Conservation (phyloP, 495 filamentous ascomycete genomes). For the Penicillium waksmanii region DNA sequence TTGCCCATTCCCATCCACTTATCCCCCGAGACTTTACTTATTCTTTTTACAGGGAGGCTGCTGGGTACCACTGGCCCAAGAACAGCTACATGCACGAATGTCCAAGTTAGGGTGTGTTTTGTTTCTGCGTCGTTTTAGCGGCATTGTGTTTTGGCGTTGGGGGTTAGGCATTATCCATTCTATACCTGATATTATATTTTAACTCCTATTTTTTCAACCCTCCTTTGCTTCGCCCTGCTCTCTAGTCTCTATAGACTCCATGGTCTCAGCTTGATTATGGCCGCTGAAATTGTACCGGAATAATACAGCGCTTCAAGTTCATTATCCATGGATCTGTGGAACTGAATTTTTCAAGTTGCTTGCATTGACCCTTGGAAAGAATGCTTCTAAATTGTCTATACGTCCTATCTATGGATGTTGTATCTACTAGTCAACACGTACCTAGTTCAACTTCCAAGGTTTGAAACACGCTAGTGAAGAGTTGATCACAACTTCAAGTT, state of each 20-base stretch:
- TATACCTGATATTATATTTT: conserved; percentile 21
- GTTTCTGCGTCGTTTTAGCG: conserved; percentile 37
- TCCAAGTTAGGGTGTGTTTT: conserved; percentile 16
- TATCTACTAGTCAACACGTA: too few relatives aligned
- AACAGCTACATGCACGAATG: conserved; percentile 54
- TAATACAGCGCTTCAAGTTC: not conserved
- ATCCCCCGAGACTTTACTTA: conserved; percentile 3
- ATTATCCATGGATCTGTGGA: not conserved
- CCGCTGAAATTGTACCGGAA: not conserved
- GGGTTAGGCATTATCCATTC: conserved; percentile 20
- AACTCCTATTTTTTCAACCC: not conserved
- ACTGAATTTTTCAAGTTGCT: too few relatives aligned
- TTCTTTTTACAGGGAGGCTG: conserved; percentile 29
- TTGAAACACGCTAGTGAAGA: too few relatives aligned
- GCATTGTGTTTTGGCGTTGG: conserved; percentile 42
- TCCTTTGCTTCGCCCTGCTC: not conserved
- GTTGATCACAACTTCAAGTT: too few relatives aligned
- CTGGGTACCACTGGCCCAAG: conserved; percentile 52
- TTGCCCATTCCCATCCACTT: not conserved
- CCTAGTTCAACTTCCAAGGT: too few relatives aligned
- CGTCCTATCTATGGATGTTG: too few relatives aligned
- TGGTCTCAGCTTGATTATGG: not conserved
- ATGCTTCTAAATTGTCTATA: too few relatives aligned
- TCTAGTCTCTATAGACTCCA: not conserved
- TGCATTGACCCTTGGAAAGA: too few relatives aligned